phyloP scores from a whole-genome alignment of 2,329 filamentous ascomycete species.

The Ascochyta clinopodiicola region DNA sequence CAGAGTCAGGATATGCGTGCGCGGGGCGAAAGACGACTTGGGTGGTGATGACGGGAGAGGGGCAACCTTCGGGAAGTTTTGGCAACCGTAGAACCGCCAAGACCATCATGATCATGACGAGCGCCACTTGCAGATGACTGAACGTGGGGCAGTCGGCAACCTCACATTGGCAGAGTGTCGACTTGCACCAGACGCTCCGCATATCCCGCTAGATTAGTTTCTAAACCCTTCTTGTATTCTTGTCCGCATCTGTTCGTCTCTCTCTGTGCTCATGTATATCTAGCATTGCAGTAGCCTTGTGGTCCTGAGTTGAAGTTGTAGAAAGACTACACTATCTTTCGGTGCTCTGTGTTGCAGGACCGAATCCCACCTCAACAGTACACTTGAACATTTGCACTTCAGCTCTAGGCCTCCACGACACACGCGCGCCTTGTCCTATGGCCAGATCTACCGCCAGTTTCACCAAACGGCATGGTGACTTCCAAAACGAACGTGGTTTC shows the following conservation, averaged over 20 bases:
- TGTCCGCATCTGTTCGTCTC: too few relatives aligned
- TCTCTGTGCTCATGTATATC: too few relatives aligned
- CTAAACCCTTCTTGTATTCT: too few relatives aligned
- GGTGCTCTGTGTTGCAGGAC: neutral
- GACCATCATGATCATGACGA: slow-evolving; percentile 13
- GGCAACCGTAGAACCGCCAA: slow-evolving; percentile 2
- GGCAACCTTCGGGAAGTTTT: slow-evolving; percentile 15
- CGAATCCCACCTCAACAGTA: neutral
- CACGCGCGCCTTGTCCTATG: too few relatives aligned
- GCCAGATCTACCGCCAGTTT: too few relatives aligned
- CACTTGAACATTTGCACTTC: neutral
- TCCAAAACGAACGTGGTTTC: too few relatives aligned
- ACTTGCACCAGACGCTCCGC: too few relatives aligned
- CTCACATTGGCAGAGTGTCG: neutral
- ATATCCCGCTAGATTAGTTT: too few relatives aligned
- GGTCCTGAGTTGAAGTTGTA: too few relatives aligned
- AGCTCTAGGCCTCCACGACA: neutral
- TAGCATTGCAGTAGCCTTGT: too few relatives aligned
- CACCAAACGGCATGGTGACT: too few relatives aligned
- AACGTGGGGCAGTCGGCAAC: slow-evolving; percentile 13
- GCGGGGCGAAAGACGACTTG: slow-evolving; percentile 23
- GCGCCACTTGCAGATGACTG: neutral
- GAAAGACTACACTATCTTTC: too few relatives aligned
- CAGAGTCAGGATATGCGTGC: slow-evolving; percentile 27
- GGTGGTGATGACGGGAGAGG: slow-evolving; percentile 22